A percentile compares a stretch with the other conserved stretches of the same genome.
phyloP scores from a whole-genome alignment of 1,139 yeast genomes.

The Eremothecium sinecaudum region DNA sequence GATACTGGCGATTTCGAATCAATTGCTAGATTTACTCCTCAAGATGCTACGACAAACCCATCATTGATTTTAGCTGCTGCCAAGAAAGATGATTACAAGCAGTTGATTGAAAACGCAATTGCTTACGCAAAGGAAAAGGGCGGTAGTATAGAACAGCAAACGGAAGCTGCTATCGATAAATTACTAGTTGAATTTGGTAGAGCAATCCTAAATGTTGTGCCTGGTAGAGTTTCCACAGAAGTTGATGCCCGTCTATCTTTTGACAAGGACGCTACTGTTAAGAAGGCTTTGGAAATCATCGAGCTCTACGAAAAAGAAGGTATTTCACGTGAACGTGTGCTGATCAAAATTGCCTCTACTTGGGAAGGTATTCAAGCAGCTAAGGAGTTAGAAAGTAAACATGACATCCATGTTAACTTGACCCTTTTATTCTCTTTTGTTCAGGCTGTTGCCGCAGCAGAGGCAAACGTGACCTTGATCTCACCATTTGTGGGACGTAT shows the following conservation, averaged over 20 bases:
- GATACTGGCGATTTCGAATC: constrained; percentile 99
- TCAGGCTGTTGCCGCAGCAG: constrained; percentile 99
- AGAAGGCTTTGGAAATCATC: constrained; percentile 85
- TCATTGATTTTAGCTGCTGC: constrained; percentile 94
- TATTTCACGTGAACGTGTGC: constrained; percentile 75
- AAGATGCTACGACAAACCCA: constrained; percentile 99
- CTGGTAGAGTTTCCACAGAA: constrained; percentile 98
- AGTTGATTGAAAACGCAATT: constrained; percentile 83
- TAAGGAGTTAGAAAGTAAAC: constrained; percentile 79
- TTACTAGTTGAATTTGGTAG: constrained; percentile 92
- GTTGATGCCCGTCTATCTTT: constrained; percentile 97
- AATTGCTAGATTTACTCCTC: constrained; percentile 95
- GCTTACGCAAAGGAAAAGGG: constrained; percentile 65
- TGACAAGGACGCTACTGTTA: constrained; percentile 85
- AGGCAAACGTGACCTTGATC: constrained; percentile 89
- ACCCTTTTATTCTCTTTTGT: constrained; percentile 89
- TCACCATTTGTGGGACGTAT: constrained; percentile 99
- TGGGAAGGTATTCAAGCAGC: constrained; percentile 99
- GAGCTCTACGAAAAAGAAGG: constrained; percentile 76
- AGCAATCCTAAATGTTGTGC: constrained; percentile 87
- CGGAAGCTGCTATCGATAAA: constrained; percentile 76
- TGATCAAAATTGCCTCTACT: constrained; percentile 95
- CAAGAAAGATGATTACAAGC: constrained; percentile 80
- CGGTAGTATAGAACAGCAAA: constrained; percentile 50
- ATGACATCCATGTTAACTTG: constrained; percentile 91